A percentile compares a stretch with the other conserved stretches of the same genome.
Conservation (phyloP, 73 alveolate genomes). For the Paraurostyla sp. region DNA sequence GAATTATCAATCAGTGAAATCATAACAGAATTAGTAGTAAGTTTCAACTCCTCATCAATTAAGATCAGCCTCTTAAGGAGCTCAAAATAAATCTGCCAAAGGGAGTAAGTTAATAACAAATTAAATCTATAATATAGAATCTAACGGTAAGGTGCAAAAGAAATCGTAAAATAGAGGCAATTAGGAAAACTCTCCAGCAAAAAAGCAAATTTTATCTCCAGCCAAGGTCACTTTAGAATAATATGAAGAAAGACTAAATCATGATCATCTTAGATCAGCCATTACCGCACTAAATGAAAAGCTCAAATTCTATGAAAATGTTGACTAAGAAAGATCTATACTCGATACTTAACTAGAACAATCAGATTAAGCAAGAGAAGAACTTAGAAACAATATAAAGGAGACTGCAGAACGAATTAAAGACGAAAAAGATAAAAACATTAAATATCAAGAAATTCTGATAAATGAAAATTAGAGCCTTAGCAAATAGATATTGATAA, state of each 20-base stretch:
- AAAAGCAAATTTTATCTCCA: not conserved
- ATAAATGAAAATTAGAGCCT: conserved; percentile 39
- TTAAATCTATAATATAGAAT: not conserved
- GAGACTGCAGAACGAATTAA: conserved; percentile 47
- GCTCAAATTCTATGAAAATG: conserved; percentile 52
- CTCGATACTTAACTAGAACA: not conserved
- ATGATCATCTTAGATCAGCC: conserved; percentile 56
- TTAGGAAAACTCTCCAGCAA: not conserved
- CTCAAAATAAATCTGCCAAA: not conserved
- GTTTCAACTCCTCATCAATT: not conserved
- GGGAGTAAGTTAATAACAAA: not conserved
- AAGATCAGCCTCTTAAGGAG: conserved; percentile 17
- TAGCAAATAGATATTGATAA: not conserved
- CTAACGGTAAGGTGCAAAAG: not conserved
- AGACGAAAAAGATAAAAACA: conserved; percentile 50
- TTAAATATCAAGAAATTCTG: conserved; percentile 40
- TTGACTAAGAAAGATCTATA: conserved; percentile 15
- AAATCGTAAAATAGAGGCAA: not conserved
- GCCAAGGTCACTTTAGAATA: not conserved
- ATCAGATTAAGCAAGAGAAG: conserved; percentile 54
- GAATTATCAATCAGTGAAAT: not conserved
- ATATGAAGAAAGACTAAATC: conserved; percentile 16
- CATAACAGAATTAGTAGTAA: not conserved
- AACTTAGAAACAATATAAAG: conserved; percentile 17
- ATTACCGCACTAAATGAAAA: conserved; percentile 55